Evolutionary conservation across 2,329 filamentous ascomycete genomes (phyloP).

Genomic region (Alternaria infectoria): DNA sequence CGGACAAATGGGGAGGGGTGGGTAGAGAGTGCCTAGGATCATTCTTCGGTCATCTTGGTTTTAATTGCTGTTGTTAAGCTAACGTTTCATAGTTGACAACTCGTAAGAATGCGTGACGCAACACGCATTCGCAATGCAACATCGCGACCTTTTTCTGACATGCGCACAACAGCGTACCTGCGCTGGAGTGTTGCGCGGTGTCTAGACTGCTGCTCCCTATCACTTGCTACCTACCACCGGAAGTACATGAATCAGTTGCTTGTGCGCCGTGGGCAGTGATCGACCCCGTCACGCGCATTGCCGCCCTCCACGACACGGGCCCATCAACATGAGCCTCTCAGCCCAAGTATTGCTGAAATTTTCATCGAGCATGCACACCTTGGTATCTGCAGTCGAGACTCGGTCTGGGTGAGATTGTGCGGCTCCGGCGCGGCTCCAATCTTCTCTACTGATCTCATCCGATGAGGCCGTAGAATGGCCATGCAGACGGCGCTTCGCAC

Average conservation of each 20-base stretch:
- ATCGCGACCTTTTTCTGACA: neutral
- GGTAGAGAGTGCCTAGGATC: neutral
- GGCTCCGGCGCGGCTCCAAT: neutral
- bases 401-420: neutral
- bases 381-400: neutral
- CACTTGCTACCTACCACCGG: neutral
- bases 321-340: neutral
- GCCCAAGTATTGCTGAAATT: neutral
- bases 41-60: neutral
- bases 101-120: neutral
- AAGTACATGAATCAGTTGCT: neutral
- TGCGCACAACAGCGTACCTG: neutral
- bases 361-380: neutral
- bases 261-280: neutral
- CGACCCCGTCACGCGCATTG: constrained; percentile 1
- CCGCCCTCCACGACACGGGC: neutral
- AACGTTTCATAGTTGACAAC: neutral
- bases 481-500: constrained; percentile 1
- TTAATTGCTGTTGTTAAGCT: neutral
- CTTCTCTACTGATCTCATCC: neutral
- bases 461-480: constrained; percentile 9
- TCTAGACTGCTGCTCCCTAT: neutral
- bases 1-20: neutral
- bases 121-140: neutral
- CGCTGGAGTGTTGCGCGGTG: neutral